Conservation (phyloP, 2,329 filamentous ascomycete species). For the Aureobasidium zeae region DNA sequence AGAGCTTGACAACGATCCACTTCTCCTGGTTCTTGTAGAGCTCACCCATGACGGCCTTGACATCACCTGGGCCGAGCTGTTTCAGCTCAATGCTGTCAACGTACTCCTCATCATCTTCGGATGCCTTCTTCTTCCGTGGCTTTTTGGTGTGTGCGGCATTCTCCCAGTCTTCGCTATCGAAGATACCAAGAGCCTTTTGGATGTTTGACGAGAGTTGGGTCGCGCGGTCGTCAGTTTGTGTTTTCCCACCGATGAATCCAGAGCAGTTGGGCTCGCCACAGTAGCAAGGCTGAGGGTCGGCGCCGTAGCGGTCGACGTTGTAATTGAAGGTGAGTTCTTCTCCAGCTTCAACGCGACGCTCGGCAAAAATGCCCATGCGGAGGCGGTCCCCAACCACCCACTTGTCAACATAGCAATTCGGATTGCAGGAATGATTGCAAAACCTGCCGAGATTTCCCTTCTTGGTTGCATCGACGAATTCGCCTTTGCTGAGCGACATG, state of each 20-base stretch:
- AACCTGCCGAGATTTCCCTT: conserved; percentile 93
- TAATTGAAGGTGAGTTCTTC: conserved; percentile 99
- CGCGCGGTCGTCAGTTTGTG: conserved; percentile 77
- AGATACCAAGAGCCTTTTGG: conserved; percentile 80
- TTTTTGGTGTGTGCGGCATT: conserved; percentile 72
- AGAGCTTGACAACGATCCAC: conserved; percentile 94
- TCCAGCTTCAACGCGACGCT: conserved; percentile 72
- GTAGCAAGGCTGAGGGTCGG: conserved; percentile 93
- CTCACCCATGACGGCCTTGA: conserved; percentile 90
- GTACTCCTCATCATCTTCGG: conserved; percentile 91
- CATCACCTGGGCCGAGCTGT: conserved; percentile 69
- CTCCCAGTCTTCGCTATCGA: conserved; percentile 87
- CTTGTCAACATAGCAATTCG: conserved; percentile 98
- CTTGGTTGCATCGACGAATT: conserved; percentile 96
- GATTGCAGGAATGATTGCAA: conserved; percentile 98
- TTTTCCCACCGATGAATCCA: conserved; percentile 94
- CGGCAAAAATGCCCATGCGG: conserved; percentile 97
- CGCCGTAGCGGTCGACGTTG: conserved; percentile 96
- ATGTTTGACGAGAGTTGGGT: conserved; percentile 88
- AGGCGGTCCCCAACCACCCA: conserved; percentile 97
- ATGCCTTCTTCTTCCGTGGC: conserved; percentile 81
- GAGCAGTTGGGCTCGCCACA: conserved; percentile 91
- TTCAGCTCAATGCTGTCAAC: conserved; percentile 79
- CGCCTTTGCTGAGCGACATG: conserved; percentile 93
- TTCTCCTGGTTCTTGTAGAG: conserved; percentile 98